These are phyloP conservation scores for Kazachstania kunashirensis DNA, from an alignment of 805 yeast genomes.

Conservation along the genomic window DNA sequence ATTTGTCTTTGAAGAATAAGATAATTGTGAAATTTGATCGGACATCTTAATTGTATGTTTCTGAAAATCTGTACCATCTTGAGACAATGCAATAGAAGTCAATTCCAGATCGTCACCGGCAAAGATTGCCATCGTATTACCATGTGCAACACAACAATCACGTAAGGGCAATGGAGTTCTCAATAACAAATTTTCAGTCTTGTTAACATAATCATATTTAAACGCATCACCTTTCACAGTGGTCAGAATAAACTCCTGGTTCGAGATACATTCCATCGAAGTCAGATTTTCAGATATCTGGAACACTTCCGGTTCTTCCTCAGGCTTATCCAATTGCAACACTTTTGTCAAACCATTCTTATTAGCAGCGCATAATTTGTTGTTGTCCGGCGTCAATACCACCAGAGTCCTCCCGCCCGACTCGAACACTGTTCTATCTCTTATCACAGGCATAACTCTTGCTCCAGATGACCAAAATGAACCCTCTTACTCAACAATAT, in stretches of 20 bases:
- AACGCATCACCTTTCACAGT: slow-evolving; percentile 22
- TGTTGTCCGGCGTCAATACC: slow-evolving; percentile 20
- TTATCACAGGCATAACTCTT: slow-evolving; percentile 2
- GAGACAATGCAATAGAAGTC: slow-evolving; percentile 29
- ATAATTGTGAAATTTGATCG: slow-evolving; percentile 48
- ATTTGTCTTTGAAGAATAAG: slow-evolving; percentile 51
- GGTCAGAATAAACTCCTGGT: slow-evolving; percentile 16
- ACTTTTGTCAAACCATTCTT: slow-evolving; percentile 46
- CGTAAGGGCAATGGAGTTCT: slow-evolving; percentile 32
- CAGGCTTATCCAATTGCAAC: slow-evolving; percentile 38
- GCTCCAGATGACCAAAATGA: no score
- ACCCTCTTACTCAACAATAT: no score
- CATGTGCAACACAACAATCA: slow-evolving; percentile 49
- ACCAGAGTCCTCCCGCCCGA: slow-evolving; percentile 25
- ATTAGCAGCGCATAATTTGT: slow-evolving; percentile 40
- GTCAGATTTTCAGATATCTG: slow-evolving; percentile 43
- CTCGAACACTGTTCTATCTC: slow-evolving; percentile 1
- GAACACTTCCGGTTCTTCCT: slow-evolving; percentile 51
- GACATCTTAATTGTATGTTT: slow-evolving; percentile 32
- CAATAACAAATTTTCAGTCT: slow-evolving; percentile 32
- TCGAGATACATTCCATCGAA: slow-evolving; percentile 19
- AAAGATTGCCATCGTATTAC: slow-evolving; percentile 46
- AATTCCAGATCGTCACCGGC: slow-evolving; percentile 64
- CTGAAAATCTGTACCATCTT: slow-evolving; percentile 14
- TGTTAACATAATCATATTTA: slow-evolving; percentile 13